Evolutionary conservation across 306 rosid species (phyloP).

Genomic region (Fagus sylvatica): DNA sequence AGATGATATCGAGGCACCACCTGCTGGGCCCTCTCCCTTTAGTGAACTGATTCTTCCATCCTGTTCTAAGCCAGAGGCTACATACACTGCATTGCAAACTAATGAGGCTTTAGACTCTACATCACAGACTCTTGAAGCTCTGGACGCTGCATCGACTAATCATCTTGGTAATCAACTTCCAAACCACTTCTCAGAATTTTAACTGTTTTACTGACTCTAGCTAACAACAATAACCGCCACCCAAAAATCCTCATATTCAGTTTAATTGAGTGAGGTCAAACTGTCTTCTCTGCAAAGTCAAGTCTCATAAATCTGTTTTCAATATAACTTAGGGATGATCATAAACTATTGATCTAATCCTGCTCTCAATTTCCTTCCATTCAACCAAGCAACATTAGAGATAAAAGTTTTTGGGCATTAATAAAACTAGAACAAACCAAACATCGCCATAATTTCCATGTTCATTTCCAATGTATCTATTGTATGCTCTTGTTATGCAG

Average conservation of each 20-base stretch:
- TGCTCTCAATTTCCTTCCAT: neutral
- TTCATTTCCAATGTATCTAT: neutral
- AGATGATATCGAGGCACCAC: conserved; percentile 14
- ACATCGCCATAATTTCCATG: neutral
- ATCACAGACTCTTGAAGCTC: conserved; percentile 27
- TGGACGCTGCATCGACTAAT: conserved; percentile 27
- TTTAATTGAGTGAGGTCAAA: neutral
- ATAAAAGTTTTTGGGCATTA: neutral
- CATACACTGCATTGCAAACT: neutral
- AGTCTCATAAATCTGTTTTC: neutral
- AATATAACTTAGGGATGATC: neutral
- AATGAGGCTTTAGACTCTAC: conserved; percentile 15
- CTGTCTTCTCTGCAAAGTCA: conserved; percentile 3
- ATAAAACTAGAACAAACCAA: neutral
- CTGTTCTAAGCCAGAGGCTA: conserved; percentile 25
- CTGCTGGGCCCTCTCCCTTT: conserved; percentile 31
- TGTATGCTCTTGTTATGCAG: conserved; percentile 26
- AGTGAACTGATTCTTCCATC: conserved; percentile 13
- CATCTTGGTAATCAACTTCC: conserved; percentile 27
- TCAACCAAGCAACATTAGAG: neutral
- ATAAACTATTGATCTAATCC: no score
- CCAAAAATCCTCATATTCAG: neutral
- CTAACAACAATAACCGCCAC: no score
- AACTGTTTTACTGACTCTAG: neutral
- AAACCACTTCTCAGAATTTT: neutral